Conservation (phyloP, 768 basidiomycete genomes). For the Coprinopsis strossmayeri region DNA sequence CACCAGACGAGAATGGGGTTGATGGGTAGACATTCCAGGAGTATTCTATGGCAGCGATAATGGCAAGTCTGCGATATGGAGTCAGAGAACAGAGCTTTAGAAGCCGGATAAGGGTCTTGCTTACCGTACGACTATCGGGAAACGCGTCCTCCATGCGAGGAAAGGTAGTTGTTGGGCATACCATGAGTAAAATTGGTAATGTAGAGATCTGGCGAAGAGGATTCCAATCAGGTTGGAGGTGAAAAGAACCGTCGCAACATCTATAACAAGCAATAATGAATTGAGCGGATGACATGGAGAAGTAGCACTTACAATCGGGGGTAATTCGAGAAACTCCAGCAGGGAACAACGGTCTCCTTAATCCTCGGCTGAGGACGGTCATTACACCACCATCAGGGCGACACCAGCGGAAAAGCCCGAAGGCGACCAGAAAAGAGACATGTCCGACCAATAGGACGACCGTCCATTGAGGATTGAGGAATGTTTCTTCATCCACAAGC, state of each 20-base stretch:
- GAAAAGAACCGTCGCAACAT: constrained; percentile 74
- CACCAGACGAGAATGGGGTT: constrained; percentile 18
- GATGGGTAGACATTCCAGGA: constrained; percentile 18
- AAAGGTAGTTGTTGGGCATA: constrained; percentile 89
- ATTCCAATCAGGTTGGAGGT: constrained; percentile 92
- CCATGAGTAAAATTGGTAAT: constrained; percentile 99
- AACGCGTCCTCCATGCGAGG: constrained; percentile 67
- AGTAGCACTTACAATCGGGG: constrained; percentile 52
- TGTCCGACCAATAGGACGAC: constrained; percentile 62
- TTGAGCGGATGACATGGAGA: background rate
- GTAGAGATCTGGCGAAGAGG: constrained; percentile 85
- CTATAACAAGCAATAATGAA: constrained; percentile 31
- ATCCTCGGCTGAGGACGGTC: constrained; percentile 45
- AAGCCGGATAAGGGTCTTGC: constrained; percentile 14
- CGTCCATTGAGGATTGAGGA: constrained; percentile 61
- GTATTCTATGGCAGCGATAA: constrained; percentile 13
- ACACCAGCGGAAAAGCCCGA: constrained; percentile 77
- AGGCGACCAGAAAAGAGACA: constrained; percentile 46
- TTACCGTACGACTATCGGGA: constrained; percentile 57
- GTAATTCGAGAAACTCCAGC: constrained; percentile 41
- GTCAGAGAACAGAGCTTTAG: background rate
- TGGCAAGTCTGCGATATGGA: background rate
- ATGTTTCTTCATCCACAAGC: constrained; percentile 70
- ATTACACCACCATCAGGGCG: constrained; percentile 60
- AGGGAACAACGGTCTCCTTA: constrained; percentile 44